Conservation (phyloP, 2,329 filamentous ascomycete species). For the Claviceps paspali region DNA sequence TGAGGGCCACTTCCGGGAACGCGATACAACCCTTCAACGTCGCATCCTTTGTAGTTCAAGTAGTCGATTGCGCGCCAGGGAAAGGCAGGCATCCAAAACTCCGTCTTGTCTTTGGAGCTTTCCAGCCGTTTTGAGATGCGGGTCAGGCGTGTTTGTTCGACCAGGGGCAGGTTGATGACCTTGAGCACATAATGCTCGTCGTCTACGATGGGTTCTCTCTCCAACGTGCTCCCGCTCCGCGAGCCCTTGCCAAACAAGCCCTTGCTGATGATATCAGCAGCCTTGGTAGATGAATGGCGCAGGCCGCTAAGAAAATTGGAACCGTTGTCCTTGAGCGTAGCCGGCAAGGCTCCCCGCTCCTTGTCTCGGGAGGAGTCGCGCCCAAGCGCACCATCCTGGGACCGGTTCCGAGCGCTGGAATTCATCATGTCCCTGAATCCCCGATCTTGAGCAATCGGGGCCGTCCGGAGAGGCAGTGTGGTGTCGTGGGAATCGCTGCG, state of each 20-base stretch:
- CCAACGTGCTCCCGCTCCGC: slow-evolving; percentile 54
- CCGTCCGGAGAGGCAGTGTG: slow-evolving; percentile 35
- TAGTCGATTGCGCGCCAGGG: slow-evolving; percentile 95
- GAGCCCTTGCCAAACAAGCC: slow-evolving; percentile 67
- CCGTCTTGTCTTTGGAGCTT: slow-evolving; percentile 83
- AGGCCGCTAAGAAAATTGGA: slow-evolving; percentile 56
- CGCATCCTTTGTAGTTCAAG: slow-evolving; percentile 83
- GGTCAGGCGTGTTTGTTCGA: slow-evolving; percentile 81
- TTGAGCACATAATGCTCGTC: slow-evolving; percentile 74
- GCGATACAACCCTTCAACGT: slow-evolving; percentile 85
- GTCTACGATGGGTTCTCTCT: slow-evolving; percentile 50
- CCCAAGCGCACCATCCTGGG: slow-evolving; percentile 46
- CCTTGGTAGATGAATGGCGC: slow-evolving; percentile 55
- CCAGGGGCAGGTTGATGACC: slow-evolving; percentile 70
- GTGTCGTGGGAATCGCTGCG: slow-evolving; percentile 16
- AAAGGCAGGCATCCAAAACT: slow-evolving; percentile 96
- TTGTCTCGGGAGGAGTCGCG: slow-evolving; percentile 32
- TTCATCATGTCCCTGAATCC: slow-evolving; percentile 53
- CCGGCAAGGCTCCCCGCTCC: slow-evolving; percentile 33
- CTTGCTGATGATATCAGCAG: slow-evolving; percentile 69
- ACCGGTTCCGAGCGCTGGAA: slow-evolving; percentile 52
- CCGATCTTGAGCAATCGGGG: slow-evolving; percentile 50
- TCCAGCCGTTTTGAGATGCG: slow-evolving; percentile 82
- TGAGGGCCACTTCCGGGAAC: slow-evolving; percentile 82
- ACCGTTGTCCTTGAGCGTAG: slow-evolving; percentile 45